These are phyloP conservation scores for Ophiognomonia clavigignenti-juglandacearum DNA, from an alignment of 2,329 filamentous ascomycete genomes.

Conservation along the genomic window DNA sequence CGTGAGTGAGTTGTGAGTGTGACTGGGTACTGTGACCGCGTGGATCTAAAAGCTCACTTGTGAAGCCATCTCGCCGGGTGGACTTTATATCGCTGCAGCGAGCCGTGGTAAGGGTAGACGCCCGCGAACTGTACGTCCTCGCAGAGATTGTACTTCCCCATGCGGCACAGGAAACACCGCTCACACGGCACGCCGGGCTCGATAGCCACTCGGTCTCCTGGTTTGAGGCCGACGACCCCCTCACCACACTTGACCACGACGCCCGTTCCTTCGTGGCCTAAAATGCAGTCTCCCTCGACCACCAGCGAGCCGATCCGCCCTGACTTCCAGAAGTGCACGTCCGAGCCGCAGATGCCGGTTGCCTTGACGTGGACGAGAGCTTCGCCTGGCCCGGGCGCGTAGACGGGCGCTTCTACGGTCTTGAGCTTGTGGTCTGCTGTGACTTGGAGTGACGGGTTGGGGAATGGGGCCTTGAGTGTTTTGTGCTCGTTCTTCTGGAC, in stretches of 20 bases:
- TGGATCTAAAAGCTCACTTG: constrained; percentile 27
- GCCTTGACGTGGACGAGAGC: constrained; percentile 58
- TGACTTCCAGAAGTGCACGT: constrained; percentile 64
- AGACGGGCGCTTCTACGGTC: constrained; percentile 50
- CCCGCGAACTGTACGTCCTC: constrained; percentile 57
- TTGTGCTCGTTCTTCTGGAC: not conserved
- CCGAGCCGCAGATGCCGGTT: constrained; percentile 62
- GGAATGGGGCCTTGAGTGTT: constrained; percentile 19
- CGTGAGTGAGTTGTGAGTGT: no score
- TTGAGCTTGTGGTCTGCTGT: constrained; percentile 57
- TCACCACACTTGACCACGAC: constrained; percentile 53
- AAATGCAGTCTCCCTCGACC: constrained; percentile 58
- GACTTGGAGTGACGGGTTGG: constrained; percentile 53
- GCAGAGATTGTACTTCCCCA: constrained; percentile 61
- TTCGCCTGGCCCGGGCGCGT: constrained; percentile 47
- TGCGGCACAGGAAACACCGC: constrained; percentile 52
- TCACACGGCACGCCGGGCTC: constrained; percentile 63
- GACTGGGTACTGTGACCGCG: not conserved
- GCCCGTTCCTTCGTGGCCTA: constrained; percentile 62
- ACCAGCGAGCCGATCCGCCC: constrained; percentile 59
- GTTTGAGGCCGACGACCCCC: constrained; percentile 46
- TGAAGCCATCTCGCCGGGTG: constrained; percentile 58
- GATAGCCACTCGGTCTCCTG: constrained; percentile 59
- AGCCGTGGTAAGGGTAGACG: constrained; percentile 56
- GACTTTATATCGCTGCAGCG: constrained; percentile 56